These are phyloP conservation scores for Alternaria sp. DNA, from an alignment of 2,329 filamentous ascomycete species.

Conservation along the genomic window DNA sequence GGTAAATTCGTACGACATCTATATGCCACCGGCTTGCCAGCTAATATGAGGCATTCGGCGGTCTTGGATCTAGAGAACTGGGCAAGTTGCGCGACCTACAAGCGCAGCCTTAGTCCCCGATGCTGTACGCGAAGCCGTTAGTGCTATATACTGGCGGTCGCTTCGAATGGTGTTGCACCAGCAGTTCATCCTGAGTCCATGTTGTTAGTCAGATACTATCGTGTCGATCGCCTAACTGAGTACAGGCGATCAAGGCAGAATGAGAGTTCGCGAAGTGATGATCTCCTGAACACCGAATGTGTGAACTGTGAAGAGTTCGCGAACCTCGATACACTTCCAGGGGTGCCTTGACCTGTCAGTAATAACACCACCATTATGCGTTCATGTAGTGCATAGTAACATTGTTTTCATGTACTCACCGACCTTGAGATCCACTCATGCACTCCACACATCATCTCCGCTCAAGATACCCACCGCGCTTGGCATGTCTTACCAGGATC, in stretches of 20 bases:
- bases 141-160: neutral
- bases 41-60: neutral
- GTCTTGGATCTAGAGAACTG: neutral
- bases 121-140: neutral
- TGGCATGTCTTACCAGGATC: conserved; percentile 1
- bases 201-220: neutral
- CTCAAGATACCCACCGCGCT: conserved; percentile 5
- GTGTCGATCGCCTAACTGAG: neutral
- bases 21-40: neutral
- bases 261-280: neutral
- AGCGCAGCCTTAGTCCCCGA: neutral
- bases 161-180: neutral
- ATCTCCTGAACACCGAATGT: neutral
- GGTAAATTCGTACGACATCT: neutral
- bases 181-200: neutral
- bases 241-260: neutral
- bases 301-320: neutral
- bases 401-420: neutral
- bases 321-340: neutral
- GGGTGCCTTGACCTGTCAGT: neutral
- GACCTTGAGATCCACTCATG: conserved; percentile 5
- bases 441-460: conserved; percentile 9
- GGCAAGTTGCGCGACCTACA: neutral
- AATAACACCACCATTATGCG: neutral
- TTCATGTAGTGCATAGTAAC: neutral